A percentile compares a stretch with the other conserved stretches of the same genome.
Conservation (phyloP, 805 yeast species). For the Hanseniaspora vineae region DNA sequence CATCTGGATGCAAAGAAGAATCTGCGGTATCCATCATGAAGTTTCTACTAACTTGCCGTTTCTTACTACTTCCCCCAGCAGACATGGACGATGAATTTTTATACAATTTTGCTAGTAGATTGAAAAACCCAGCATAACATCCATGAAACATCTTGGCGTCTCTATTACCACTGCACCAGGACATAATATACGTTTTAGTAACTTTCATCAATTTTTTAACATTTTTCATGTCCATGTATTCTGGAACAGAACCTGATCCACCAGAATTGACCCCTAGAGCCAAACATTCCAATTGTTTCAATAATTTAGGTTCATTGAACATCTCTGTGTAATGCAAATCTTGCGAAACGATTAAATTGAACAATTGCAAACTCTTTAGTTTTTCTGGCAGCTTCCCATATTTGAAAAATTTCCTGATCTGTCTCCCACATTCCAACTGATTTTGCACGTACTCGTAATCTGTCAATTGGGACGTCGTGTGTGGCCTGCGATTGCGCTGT, state of each 20-base stretch:
- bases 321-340: slow-evolving; percentile 27
- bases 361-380: slow-evolving; percentile 47
- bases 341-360: slow-evolving; percentile 40
- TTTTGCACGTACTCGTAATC: slow-evolving; percentile 14
- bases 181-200: slow-evolving; percentile 25
- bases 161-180: not conserved
- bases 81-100: not conserved
- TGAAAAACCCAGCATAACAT: slow-evolving; percentile 9
- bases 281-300: slow-evolving; percentile 41
- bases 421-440: slow-evolving; percentile 76
- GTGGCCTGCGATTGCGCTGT: no score
- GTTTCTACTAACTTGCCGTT: slow-evolving; percentile 9
- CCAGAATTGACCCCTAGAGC: slow-evolving; percentile 6
- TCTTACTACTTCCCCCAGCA: not conserved
- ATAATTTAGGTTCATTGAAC: slow-evolving; percentile 55
- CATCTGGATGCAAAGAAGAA: slow-evolving; percentile 25
- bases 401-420: slow-evolving; percentile 77
- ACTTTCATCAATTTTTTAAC: slow-evolving; percentile 31
- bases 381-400: slow-evolving; percentile 64
- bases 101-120: slow-evolving; percentile 27
- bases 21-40: slow-evolving; percentile 45
- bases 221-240: slow-evolving; percentile 25
- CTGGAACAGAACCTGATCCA: slow-evolving; percentile 3
- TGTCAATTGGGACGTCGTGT: not conserved
- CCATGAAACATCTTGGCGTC: slow-evolving; percentile 25